Evolutionary conservation across 1,284 basidiomycete species (phyloP).

Genomic region (Rhodotorula sp.): DNA sequence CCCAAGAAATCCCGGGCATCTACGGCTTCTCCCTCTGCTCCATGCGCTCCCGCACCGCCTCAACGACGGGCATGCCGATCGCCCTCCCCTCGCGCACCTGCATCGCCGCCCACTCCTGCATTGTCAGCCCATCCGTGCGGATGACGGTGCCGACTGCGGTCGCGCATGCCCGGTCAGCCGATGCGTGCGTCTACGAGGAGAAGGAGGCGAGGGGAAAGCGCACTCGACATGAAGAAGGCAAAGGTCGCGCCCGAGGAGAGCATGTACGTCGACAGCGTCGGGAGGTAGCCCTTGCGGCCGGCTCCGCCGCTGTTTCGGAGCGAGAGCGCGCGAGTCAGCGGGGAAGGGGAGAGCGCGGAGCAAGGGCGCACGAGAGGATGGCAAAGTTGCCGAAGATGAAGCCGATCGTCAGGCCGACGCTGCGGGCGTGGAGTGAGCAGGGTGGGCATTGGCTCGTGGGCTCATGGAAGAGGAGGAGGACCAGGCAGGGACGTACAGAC

Average conservation of each 20-base stretch:
- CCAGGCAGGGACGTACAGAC: slow-evolving; percentile 15
- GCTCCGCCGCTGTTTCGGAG: slow-evolving; percentile 68
- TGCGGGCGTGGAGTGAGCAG: neutral
- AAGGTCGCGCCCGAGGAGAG: slow-evolving; percentile 80
- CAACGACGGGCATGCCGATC: slow-evolving; percentile 10
- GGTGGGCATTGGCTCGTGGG: neutral
- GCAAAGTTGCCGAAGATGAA: slow-evolving; percentile 91
- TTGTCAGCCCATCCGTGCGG: slow-evolving; percentile 42
- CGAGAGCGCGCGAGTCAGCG: neutral
- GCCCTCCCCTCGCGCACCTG: slow-evolving; percentile 23
- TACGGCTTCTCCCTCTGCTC: slow-evolving; percentile 3
- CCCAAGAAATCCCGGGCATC: neutral
- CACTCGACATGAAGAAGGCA: slow-evolving; percentile 73
- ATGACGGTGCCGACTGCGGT: slow-evolving; percentile 39
- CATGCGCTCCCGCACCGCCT: slow-evolving; percentile 7
- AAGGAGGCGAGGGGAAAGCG: neutral
- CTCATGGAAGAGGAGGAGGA: too few relatives aligned
- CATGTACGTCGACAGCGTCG: slow-evolving; percentile 93
- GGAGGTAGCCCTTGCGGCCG: slow-evolving; percentile 79
- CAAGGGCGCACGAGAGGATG: slow-evolving; percentile 55
- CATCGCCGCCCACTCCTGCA: slow-evolving; percentile 39
- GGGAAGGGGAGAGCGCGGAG: neutral
- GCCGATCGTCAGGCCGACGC: slow-evolving; percentile 88
- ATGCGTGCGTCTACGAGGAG: neutral
- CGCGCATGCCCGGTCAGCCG: neutral